Evolutionary conservation across 768 basidiomycete genomes (phyloP), one percentile per base, ranked within the genome.

Genomic region (Pleurotus giganteus): DNA sequence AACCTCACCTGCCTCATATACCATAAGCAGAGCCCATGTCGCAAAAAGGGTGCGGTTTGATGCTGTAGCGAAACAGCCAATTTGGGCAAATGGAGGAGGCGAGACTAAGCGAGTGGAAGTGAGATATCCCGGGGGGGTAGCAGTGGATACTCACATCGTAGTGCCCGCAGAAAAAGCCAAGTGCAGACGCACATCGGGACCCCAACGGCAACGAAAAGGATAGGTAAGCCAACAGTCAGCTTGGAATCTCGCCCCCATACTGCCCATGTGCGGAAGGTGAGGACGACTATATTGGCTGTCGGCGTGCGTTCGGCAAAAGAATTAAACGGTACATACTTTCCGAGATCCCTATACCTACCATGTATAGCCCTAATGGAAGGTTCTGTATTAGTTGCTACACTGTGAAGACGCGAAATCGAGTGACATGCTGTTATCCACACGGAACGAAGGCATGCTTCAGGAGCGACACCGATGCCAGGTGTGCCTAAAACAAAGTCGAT

Each of bases 261-360:
- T 15, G 49, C 50, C 61, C 58, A 59, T 17, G 41, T 59, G 19
- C 58, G 45, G 39, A 61, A 49, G 23, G 54, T 50, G 2, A 63
- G 49, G 49, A 63, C 43, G 31, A 58, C 61, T 63, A 27, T 15
- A 21, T 5, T 13, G 17, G 3, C 29, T 2, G 32, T 57, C 12
- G 55, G 23, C 19, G 44, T 2, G 5, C 17, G 24, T 17, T 24
- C 31, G 29, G 28, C 11, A 19, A 42, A 19, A 2, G 23, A 27
- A 9, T n/a, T 9, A 53, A 26, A 8, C 7, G 4, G n/a, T 12
- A 44, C 39, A 15, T 21, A 60, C 60, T 31, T 58, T 61, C 57
- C 13, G 60, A 41, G 17, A 58, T 28, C 41, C 47, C 49, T 28
- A 61, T 54, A 21, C 59, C 57, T 11, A 19, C 17, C 13, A 57